Evolutionary conservation across 2,329 filamentous ascomycete genomes (phyloP), one percentile per base, ranked within the genome.

Genomic region (Neonectria coccinea): DNA sequence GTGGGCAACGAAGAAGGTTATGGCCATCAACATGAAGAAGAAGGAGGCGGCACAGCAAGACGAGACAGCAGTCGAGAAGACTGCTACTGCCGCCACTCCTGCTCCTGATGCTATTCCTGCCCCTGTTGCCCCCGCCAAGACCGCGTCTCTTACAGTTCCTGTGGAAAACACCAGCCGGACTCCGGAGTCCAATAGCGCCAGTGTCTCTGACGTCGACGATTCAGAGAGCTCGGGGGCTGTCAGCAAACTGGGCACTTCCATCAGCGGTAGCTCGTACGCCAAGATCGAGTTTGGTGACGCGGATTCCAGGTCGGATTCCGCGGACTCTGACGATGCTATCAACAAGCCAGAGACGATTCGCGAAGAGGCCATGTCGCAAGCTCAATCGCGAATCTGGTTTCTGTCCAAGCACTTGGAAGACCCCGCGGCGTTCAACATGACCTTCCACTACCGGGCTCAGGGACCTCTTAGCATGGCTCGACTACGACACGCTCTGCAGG

Each of bases 381-480:
- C 59, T 27, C 64, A 66, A 44, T 56, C 59, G 12, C 54, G 59
- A 12, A 56, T 65, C 53, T 65, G 58, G 58, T 65, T 62, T 59
- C 36, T 65, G 42, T 57, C 58, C 22, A 62, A 62, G 42, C 58
- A 62, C 48, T 12, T 62, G 27, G 63, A 57, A 36, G 52, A 62
- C 47, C 52, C 52, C 33, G 39, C 58, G 33, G 52, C 63, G 5
- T 62, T 62, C 45, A 65, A 65, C 41, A 62, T 62, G 58, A 61
- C 55, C 14, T 62, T 62, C n/a, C 58, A 62, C 33, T 65, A 62
- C 29, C 53, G 57, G 10, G 31, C 45, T 11, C 27, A 41, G 41
- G 69, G 70, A 4, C 61, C 56, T 27, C 44, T 71, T 14, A 64
- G 62, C 45, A 54, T 68, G n/a, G 41, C 58, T 11, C 56, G 59